Evolutionary conservation across 2,329 filamentous ascomycete genomes (phyloP), one percentile per base, ranked within the genome.

Genomic region (Chaetomiaceae sp.): DNA sequence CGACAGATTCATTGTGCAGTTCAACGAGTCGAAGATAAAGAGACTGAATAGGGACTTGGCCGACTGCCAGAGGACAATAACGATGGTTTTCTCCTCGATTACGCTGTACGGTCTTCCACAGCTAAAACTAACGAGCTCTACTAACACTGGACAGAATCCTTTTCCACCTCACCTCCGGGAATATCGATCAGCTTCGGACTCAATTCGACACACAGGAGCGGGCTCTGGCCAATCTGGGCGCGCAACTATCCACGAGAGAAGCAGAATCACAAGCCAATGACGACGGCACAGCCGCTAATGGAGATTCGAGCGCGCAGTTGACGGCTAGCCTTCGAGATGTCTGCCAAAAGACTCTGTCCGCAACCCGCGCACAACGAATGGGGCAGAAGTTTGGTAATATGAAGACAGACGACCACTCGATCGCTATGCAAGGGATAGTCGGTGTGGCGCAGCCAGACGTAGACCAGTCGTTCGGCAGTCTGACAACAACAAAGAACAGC

Each of bases 41-140:
- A 42, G 39, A 33, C 38, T 50, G 22, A 52, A 50, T 36, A 44
- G 36, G 40, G 39, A 50, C 30, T 42, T 52, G 35, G 44, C 26
- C 24, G 47, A 50, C 41, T 52, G 40, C 38, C 47, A 52, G 37
- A 50, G 38, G 27, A 52, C 50, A 17, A 48, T 52, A 30, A 50
- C 50, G 30, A 32, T 50, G 33, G 47, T 50, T 38, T 41, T 52
- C 10, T 34, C 42, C n/a, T 46, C 47, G 29, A 43, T 50, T 15
- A 50, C 34, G 22, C 47, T 50, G 33, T 50, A 46, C 22, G 20
- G 20, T n/a, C 27, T 33, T 43, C 32, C 44, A 36, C 43, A 15
- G 18, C 11, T 46, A 8, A 32, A 20, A 22, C 6, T n/a, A 9
- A 47, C n/a, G 26, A 41, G 26, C 26, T 41, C 30, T 20, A 42